phyloP scores from a whole-genome alignment of 2,329 filamentous ascomycete genomes.

The Sporothrix pallida region DNA sequence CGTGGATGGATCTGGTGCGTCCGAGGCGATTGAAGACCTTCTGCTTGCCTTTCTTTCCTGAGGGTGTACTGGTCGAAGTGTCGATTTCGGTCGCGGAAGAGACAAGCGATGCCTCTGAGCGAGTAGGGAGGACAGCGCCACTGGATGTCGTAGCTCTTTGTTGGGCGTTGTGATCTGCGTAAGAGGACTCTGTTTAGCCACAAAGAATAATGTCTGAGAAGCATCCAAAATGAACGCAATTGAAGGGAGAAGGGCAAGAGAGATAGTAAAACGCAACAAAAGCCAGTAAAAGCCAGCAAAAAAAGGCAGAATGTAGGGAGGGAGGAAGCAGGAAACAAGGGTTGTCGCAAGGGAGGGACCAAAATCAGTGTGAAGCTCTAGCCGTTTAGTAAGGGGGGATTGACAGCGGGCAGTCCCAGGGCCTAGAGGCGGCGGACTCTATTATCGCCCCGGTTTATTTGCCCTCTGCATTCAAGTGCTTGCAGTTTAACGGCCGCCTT shows the following conservation, averaged over 20 bases:
- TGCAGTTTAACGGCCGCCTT: neutral
- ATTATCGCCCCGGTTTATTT: neutral
- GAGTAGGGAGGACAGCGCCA: constrained; percentile 50
- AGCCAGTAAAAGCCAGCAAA: neutral
- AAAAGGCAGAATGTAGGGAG: neutral
- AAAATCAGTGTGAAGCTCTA: constrained; percentile 13
- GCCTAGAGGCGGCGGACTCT: neutral
- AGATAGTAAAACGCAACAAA: neutral
- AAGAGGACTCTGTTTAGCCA: constrained; percentile 40
- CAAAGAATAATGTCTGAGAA: constrained; percentile 32
- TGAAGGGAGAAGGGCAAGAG: neutral
- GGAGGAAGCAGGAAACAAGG: neutral
- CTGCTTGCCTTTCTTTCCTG: constrained; percentile 56
- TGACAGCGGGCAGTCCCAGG: constrained; percentile 13
- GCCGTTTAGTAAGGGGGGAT: constrained; percentile 17
- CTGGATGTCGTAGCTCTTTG: constrained; percentile 45
- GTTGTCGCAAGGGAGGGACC: neutral
- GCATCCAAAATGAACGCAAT: constrained; percentile 7
- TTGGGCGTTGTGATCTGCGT: constrained; percentile 33
- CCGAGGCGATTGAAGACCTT: constrained; percentile 61
- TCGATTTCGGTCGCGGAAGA: constrained; percentile 45
- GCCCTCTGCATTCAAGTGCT: neutral
- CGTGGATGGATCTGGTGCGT: constrained; percentile 59
- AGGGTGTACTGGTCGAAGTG: constrained; percentile 30
- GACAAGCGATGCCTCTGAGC: constrained; percentile 60